Evolutionary conservation across 2,329 filamentous ascomycete species (phyloP).

Genomic region (Rachicladosporium sp.): DNA sequence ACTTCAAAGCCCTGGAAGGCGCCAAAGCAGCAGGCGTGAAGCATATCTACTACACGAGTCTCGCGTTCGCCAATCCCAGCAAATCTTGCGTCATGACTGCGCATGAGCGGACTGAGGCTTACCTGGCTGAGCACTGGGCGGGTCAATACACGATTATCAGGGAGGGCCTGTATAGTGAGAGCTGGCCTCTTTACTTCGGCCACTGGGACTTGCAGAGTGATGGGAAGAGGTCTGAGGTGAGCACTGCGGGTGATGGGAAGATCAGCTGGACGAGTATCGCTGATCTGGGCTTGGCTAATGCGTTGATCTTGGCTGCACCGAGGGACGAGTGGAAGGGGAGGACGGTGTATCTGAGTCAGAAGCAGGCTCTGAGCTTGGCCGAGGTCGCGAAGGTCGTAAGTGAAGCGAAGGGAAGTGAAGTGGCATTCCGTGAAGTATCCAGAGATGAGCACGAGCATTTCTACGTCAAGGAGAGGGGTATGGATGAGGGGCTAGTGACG

Average conservation of each 20-base stretch:
- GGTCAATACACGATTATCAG: slow-evolving; percentile 28
- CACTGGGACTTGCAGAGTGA: slow-evolving; percentile 29
- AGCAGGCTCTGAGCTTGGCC: slow-evolving; percentile 13
- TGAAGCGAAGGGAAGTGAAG: slow-evolving; percentile 14
- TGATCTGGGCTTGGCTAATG: slow-evolving; percentile 33
- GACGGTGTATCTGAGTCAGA: slow-evolving; percentile 28
- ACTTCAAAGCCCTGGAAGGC: slow-evolving; percentile 31
- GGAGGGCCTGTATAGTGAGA: slow-evolving; percentile 35
- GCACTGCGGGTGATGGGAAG: slow-evolving; percentile 28
- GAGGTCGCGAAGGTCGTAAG: slow-evolving; percentile 20
- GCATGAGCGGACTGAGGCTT: slow-evolving; percentile 33
- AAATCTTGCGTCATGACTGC: slow-evolving; percentile 34
- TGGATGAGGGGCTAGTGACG: slow-evolving; percentile 26
- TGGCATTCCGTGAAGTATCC: slow-evolving; percentile 25
- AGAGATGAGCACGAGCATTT: slow-evolving; percentile 30
- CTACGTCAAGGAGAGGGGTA: slow-evolving; percentile 26
- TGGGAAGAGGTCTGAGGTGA: slow-evolving; percentile 21
- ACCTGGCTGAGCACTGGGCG: slow-evolving; percentile 20
- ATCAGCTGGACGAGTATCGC: slow-evolving; percentile 33
- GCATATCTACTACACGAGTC: slow-evolving; percentile 36
- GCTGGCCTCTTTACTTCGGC: slow-evolving; percentile 36
- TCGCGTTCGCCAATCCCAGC: slow-evolving; percentile 30
- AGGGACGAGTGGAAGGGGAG: slow-evolving; percentile 22
- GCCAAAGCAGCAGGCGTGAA: slow-evolving; percentile 29
- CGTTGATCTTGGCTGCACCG: slow-evolving; percentile 25